phyloP scores from a whole-genome alignment of 1,284 basidiomycete species.

The Marasmius fiardii region DNA sequence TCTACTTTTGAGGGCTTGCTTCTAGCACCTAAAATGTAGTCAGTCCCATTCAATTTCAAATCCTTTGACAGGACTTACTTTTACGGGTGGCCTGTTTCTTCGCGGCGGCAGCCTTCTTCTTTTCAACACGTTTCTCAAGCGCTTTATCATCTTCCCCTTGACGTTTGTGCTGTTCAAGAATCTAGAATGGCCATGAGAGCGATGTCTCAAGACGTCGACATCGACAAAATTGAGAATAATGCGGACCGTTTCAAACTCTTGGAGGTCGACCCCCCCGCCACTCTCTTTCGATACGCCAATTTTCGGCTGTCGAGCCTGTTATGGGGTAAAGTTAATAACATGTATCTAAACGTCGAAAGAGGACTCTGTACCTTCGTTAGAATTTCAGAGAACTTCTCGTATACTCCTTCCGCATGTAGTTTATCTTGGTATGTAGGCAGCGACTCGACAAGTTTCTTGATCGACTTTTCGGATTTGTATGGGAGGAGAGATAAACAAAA shows the following conservation, averaged over 20 bases:
- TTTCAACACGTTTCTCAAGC: conserved; percentile 79
- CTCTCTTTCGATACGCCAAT: conserved; percentile 63
- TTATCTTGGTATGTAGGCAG: conserved; percentile 94
- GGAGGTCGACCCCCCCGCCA: conserved; percentile 78
- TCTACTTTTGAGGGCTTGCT: conserved; percentile 13
- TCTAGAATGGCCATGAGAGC: conserved; percentile 37
- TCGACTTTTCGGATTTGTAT: conserved; percentile 94
- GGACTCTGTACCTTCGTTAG: conserved; percentile 43
- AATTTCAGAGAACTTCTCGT: conserved; percentile 85
- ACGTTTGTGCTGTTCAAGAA: conserved; percentile 76
- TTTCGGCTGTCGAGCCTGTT: conserved; percentile 79
- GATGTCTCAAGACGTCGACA: not conserved
- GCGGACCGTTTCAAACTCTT: conserved; percentile 80
- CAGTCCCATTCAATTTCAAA: not conserved
- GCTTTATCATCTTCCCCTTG: conserved; percentile 92
- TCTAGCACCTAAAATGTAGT: conserved; percentile 11
- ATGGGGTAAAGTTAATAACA: conserved; percentile 1
- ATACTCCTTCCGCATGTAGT: conserved; percentile 86
- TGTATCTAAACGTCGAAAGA: not conserved
- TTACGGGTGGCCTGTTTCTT: conserved; percentile 48
- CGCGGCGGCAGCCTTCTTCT: conserved; percentile 77
- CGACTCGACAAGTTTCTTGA: conserved; percentile 96
- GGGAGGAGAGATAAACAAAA: conserved; percentile 93
- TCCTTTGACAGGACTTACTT: not conserved
- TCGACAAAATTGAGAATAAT: conserved; percentile 13